phyloP scores from a whole-genome alignment of 768 basidiomycete species.

The Gloeophyllum trabeum region DNA sequence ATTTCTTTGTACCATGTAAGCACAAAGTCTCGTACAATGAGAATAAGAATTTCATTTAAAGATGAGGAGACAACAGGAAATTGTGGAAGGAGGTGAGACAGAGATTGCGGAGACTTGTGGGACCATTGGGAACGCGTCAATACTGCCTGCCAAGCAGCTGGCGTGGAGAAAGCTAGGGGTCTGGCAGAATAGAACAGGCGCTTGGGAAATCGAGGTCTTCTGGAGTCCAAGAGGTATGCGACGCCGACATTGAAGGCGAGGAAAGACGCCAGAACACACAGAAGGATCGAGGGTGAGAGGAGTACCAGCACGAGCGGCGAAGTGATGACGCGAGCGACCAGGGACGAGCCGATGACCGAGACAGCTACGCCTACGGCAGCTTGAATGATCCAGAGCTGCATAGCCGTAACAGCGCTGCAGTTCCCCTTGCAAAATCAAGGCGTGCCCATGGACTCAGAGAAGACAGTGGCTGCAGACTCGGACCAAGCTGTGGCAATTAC shows the following conservation, averaged over 20 bases:
- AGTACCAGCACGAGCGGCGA: slow-evolving; percentile 58
- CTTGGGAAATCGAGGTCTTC: slow-evolving; percentile 17
- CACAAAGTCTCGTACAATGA: slow-evolving; percentile 82
- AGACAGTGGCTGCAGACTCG: too few relatives aligned
- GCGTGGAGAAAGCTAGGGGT: slow-evolving; percentile 80
- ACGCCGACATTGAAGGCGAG: slow-evolving; percentile 43
- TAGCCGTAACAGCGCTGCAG: neutral
- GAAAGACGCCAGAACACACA: slow-evolving; percentile 36
- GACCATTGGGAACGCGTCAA: slow-evolving; percentile 88
- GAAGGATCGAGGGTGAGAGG: slow-evolving; percentile 47
- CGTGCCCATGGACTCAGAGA: too few relatives aligned
- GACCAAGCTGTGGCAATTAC: too few relatives aligned
- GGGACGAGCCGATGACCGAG: slow-evolving; percentile 46
- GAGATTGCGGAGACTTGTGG: slow-evolving; percentile 52
- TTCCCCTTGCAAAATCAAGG: too few relatives aligned
- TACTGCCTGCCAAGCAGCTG: slow-evolving; percentile 91
- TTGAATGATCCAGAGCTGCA: slow-evolving; percentile 11
- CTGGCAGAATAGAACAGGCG: slow-evolving; percentile 47
- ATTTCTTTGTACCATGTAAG: slow-evolving; percentile 81
- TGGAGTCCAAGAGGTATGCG: slow-evolving; percentile 47
- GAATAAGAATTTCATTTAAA: slow-evolving; percentile 69
- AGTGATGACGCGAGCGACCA: slow-evolving; percentile 42
- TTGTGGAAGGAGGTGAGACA: slow-evolving; percentile 54
- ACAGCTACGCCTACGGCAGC: slow-evolving; percentile 46
- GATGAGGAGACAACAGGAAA: slow-evolving; percentile 57